Evolutionary conservation across 805 yeast species (phyloP), one percentile per base, ranked within the genome.

Genomic region (Candida tibetensis): DNA sequence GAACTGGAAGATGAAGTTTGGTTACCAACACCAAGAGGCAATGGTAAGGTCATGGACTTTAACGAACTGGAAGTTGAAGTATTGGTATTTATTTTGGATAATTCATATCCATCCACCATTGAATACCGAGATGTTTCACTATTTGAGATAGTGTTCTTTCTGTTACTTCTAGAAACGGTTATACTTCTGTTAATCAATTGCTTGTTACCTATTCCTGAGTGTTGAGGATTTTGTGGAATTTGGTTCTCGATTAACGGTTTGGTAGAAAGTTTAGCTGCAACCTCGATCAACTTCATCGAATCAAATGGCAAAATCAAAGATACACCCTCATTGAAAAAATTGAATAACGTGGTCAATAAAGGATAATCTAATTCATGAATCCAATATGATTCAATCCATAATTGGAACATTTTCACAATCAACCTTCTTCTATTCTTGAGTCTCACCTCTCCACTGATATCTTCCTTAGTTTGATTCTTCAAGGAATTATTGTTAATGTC

Each of bases 311-410:
- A 62, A 40, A 58, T 68, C 9, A 58, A 52, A n/a, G 77, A 68
- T n/a, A 81, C 70, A 10, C 81, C 88, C 58, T 85, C 95, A 56
- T 85, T 85, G 53, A 86, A 81, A 54, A 88, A 84, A 52, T 85
- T 85, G 31, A 85, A 72, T 51, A 88, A 63, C 0, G 87, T 82
- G 9, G 93, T 78, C 32, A 89, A 62, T 28, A 81, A 65, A 17
- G 59, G 62, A 44, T 74, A 76, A 57, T 89, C 95, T 4, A 60
- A 38, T 30, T 72, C 69, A 33, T 75, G 77, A 45, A 81, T 77
- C 96, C 96, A 91, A 56, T 84, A 89, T 36, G 93, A 82, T 58
- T 88, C 95, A 58, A 91, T 64, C 99, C 99, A 91, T 25, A 77
- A 66, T 56, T 80, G 85, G 54, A 89, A 77, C 57, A 83, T 71